Percentiles rank a stretch among this genome's conserved stretches.
Conservation (phyloP, 495 filamentous ascomycete genomes). For the Cudoniella acicularis region DNA sequence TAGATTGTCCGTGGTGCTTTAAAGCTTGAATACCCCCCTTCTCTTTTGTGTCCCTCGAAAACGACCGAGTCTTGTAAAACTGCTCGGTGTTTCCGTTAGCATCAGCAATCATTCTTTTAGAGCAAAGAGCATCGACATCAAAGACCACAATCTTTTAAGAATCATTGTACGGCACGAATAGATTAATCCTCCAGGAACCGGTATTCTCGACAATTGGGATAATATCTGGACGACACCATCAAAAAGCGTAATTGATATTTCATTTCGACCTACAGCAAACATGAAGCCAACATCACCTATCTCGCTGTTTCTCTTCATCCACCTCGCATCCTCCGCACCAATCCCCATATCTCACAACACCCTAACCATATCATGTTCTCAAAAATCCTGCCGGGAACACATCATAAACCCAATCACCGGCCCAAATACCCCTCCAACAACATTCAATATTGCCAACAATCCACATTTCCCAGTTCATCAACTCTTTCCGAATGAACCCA, state of each 20-base stretch:
- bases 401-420: constrained; percentile 28
- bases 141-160: too few species aligned
- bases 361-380: constrained; percentile 11
- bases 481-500: background rate
- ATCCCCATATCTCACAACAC: constrained; percentile 6
- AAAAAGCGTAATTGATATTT: background rate
- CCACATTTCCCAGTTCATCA: constrained; percentile 17
- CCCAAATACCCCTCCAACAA: constrained; percentile 35
- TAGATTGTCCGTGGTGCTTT: background rate
- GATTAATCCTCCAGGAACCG: too few species aligned
- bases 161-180: too few species aligned
- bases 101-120: background rate
- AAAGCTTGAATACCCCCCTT: background rate
- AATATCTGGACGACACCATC: too few species aligned
- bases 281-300: constrained; percentile 22
- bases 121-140: too few species aligned
- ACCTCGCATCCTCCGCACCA: constrained; percentile 9
- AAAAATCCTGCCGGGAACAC: constrained; percentile 27
- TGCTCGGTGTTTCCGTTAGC: background rate
- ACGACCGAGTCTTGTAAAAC: background rate
- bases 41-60: background rate
- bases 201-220: too few species aligned
- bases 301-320: constrained; percentile 22
- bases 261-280: background rate
- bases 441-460: constrained; percentile 7